These are phyloP conservation scores for Tolypocladium inflatum DNA, from an alignment of 2,329 filamentous ascomycete genomes.

Conservation along the genomic window DNA sequence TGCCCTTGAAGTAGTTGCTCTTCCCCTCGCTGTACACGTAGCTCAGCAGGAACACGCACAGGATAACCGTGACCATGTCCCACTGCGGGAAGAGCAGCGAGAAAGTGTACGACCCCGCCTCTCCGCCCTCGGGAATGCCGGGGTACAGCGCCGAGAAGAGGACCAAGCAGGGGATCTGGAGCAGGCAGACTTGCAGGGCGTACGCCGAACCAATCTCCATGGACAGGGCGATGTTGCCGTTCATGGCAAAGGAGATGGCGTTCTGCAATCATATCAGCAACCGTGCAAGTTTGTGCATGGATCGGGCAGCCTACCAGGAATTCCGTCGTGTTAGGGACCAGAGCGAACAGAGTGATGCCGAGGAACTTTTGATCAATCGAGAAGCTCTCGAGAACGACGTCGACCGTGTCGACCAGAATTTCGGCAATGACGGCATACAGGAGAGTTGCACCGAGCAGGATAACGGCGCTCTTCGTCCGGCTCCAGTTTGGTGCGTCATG, in stretches of 20 bases:
- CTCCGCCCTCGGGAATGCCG: constrained; percentile 23
- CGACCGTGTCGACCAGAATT: constrained; percentile 92
- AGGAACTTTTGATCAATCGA: constrained; percentile 96
- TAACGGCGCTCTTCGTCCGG: constrained; percentile 78
- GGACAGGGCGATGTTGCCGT: constrained; percentile 94
- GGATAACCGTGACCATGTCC: constrained; percentile 96
- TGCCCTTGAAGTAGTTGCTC: constrained; percentile 99
- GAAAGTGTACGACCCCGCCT: constrained; percentile 54
- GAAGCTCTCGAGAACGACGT: constrained; percentile 85
- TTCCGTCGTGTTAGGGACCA: constrained; percentile 97
- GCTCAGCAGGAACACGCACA: constrained; percentile 91
- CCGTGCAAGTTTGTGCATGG: not conserved
- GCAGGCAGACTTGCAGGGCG: constrained; percentile 86
- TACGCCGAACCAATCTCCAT: constrained; percentile 99
- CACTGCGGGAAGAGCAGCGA: constrained; percentile 94
- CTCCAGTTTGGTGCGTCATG: constrained; percentile 99
- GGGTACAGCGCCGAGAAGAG: constrained; percentile 77
- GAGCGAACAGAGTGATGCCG: constrained; percentile 89
- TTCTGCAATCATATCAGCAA: constrained; percentile 45
- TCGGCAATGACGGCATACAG: constrained; percentile 96
- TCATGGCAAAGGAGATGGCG: constrained; percentile 98
- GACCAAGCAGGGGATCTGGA: constrained; percentile 89
- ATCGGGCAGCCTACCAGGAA: constrained; percentile 61
- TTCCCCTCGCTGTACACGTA: constrained; percentile 98
- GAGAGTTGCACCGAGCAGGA: constrained; percentile 79